Conservation (phyloP, 805 yeast species). For the Ogataea haglerorum region DNA sequence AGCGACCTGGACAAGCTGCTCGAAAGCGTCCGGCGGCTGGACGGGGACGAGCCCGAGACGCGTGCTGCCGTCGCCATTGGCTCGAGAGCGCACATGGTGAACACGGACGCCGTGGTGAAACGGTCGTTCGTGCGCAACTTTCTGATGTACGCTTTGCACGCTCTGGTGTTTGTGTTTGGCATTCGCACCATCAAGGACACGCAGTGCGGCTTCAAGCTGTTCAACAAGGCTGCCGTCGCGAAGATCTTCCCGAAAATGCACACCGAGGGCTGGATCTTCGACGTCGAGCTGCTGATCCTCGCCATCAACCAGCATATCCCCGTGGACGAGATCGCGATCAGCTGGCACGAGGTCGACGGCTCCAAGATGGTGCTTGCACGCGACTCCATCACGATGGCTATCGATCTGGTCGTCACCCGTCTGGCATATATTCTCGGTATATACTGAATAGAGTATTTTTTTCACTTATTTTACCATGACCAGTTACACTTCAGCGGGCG, state of each 20-base stretch:
- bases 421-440: constrained; percentile 84
- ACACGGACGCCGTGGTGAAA: constrained; percentile 94
- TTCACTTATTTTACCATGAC: constrained; percentile 11
- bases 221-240: constrained; percentile 64
- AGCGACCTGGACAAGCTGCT: constrained; percentile 58
- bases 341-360: constrained; percentile 97
- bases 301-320: constrained; percentile 68
- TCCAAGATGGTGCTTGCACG: constrained; percentile 89
- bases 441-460: constrained; percentile 36
- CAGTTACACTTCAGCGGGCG: constrained; percentile 27
- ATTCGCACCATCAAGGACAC: constrained; percentile 85
- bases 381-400: constrained; percentile 90
- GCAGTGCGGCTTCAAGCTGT: constrained; percentile 95
- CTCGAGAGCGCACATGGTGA: constrained; percentile 94
- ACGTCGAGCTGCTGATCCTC: constrained; percentile 83
- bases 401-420: constrained; percentile 86
- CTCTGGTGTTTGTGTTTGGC: constrained; percentile 84
- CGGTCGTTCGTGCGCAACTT: constrained; percentile 84
- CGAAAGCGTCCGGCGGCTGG: constrained; percentile 35
- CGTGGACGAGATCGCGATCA: constrained; percentile 76
- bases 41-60: constrained; percentile 19
- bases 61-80: constrained; percentile 75
- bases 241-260: constrained; percentile 85
- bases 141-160: constrained; percentile 88
- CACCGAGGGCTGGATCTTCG: constrained; percentile 98